Conservation (phyloP, 257 asterid species). For the Petunia axillaris region DNA sequence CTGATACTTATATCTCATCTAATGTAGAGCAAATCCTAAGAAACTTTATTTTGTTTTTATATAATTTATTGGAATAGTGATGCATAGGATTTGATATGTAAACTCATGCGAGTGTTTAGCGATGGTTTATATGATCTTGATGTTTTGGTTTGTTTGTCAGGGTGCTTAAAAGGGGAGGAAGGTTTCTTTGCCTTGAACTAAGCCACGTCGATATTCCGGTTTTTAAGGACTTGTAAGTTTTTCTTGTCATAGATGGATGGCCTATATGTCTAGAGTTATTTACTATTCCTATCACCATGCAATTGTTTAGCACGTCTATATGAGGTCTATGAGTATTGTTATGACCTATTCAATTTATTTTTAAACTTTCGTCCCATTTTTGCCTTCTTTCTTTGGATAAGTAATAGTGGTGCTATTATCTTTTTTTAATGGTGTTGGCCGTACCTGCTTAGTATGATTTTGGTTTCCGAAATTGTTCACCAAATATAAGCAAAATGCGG, state of each 20-base stretch:
- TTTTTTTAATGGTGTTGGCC: neutral
- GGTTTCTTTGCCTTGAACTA: slow-evolving; percentile 95
- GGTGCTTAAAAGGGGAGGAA: slow-evolving; percentile 94
- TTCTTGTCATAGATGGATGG: slow-evolving; percentile 21
- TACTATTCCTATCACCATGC: neutral
- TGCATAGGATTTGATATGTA: neutral
- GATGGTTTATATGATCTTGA: neutral
- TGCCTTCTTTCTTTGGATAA: slow-evolving; percentile 18
- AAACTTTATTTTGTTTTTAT: neutral
- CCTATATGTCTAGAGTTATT: neutral
- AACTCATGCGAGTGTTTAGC: neutral
- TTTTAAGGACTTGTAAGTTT: slow-evolving; percentile 76
- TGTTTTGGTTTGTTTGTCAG: slow-evolving; percentile 43
- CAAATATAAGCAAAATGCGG: neutral
- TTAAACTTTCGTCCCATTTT: slow-evolving; percentile 4
- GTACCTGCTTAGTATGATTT: neutral
- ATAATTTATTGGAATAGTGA: neutral
- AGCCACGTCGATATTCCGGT: slow-evolving; percentile 86
- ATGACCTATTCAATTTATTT: neutral
- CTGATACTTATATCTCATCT: neutral
- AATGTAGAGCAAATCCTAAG: slow-evolving; percentile 1
- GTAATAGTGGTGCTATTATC: neutral
- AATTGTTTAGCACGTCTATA: neutral
- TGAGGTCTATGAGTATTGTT: neutral
- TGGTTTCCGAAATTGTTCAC: slow-evolving; percentile 2